Evolutionary conservation across 2,329 filamentous ascomycete species (phyloP).

Genomic region (Phyllosticta capitalensis): DNA sequence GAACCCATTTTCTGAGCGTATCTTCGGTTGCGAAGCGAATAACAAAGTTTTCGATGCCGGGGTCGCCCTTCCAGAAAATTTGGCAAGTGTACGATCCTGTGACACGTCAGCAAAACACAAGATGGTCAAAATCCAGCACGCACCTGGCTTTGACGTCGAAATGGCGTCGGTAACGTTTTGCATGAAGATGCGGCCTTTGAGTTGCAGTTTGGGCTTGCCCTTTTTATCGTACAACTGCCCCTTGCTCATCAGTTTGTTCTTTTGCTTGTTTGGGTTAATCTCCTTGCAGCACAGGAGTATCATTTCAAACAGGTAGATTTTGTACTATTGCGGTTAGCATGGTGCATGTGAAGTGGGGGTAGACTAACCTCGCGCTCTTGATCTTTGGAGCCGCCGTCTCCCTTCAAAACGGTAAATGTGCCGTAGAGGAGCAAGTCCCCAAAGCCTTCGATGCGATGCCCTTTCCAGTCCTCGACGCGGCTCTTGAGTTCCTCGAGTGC

Average conservation of each 20-base stretch:
- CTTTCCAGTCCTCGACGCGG: conserved; percentile 96
- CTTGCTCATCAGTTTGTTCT: conserved; percentile 60
- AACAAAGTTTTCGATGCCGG: conserved; percentile 89
- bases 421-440: conserved; percentile 82
- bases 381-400: conserved; percentile 68
- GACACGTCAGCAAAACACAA: neutral
- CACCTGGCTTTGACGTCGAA: conserved; percentile 78
- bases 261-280: conserved; percentile 71
- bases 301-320: conserved; percentile 93
- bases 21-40: conserved; percentile 91
- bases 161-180: conserved; percentile 96
- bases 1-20: conserved; percentile 84
- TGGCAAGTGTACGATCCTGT: conserved; percentile 87
- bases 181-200: conserved; percentile 98
- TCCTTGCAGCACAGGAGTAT: conserved; percentile 98
- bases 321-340: conserved; percentile 53
- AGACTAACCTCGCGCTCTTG: conserved; percentile 75
- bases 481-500: conserved; percentile 71
- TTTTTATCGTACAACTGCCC: conserved; percentile 61
- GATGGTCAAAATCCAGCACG: conserved; percentile 19
- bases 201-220: conserved; percentile 68
- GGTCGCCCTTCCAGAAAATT: conserved; percentile 97
- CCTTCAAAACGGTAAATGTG: conserved; percentile 82
- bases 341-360: neutral
- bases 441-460: conserved; percentile 81